A percentile compares a stretch with the other conserved stretches of the same genome.
These are phyloP conservation scores for Exophiala spinifera DNA, from an alignment of 2,329 filamentous ascomycete species.

Conservation along the genomic window DNA sequence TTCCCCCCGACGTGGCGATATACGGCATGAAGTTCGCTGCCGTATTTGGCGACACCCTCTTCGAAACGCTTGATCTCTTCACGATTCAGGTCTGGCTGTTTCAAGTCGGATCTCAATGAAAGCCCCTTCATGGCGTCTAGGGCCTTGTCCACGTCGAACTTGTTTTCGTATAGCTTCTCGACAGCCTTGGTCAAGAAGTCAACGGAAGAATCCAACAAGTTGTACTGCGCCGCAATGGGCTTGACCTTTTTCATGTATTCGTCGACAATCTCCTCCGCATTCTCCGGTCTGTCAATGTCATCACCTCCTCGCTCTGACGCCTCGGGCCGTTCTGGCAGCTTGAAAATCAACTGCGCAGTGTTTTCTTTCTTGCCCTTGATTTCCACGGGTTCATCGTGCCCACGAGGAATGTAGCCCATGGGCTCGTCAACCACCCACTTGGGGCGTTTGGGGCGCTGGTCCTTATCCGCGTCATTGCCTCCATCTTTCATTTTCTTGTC, in stretches of 20 bases:
- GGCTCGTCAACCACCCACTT: conserved; percentile 95
- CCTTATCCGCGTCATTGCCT: conserved; percentile 76
- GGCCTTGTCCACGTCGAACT: conserved; percentile 69
- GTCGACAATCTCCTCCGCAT: conserved; percentile 60
- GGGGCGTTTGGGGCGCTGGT: conserved; percentile 74
- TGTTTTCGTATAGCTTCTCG: conserved; percentile 66
- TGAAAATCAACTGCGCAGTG: conserved; percentile 75
- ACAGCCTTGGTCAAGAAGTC: conserved; percentile 85
- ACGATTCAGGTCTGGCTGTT: conserved; percentile 76
- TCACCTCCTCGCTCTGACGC: conserved; percentile 45
- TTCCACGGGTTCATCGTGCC: conserved; percentile 67
- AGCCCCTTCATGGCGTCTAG: conserved; percentile 66
- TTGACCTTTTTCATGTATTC: conserved; percentile 72
- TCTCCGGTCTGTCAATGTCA: conserved; percentile 38
- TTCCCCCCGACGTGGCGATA: conserved; percentile 80
- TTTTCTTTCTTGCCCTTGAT: conserved; percentile 66
- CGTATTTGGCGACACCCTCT: conserved; percentile 83
- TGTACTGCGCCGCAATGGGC: conserved; percentile 61
- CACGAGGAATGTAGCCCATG: conserved; percentile 76
- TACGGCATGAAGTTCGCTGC: conserved; percentile 81
- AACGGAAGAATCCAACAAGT: conserved; percentile 71
- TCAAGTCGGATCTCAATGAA: conserved; percentile 68
- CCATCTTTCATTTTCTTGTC: conserved; percentile 76
- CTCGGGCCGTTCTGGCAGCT: conserved; percentile 60
- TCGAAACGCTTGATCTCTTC: conserved; percentile 87